phyloP scores from a whole-genome alignment of 2,329 filamentous ascomycete species.

The Zasmidium cellare region DNA sequence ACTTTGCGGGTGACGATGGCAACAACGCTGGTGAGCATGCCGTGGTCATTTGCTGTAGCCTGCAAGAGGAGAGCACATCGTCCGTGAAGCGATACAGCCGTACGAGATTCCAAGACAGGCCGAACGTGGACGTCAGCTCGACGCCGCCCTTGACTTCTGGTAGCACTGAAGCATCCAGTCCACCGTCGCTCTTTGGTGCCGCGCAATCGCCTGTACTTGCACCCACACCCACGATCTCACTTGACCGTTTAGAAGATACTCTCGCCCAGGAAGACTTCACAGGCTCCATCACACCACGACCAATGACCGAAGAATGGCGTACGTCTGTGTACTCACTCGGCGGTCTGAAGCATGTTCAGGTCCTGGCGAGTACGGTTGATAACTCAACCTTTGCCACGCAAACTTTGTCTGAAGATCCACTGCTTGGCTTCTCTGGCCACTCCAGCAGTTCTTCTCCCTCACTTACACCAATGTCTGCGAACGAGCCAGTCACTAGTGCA shows the following conservation, averaged over 20 bases:
- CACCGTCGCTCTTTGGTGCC: conserved; percentile 55
- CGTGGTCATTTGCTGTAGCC: conserved; percentile 71
- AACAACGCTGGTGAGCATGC: conserved; percentile 73
- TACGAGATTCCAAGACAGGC: conserved; percentile 43
- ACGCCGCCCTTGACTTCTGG: conserved; percentile 30
- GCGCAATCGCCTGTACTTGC: conserved; percentile 37
- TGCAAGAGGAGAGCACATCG: conserved; percentile 58
- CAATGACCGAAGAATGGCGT: conserved; percentile 63
- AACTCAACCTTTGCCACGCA: conserved; percentile 70
- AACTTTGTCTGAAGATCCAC: conserved; percentile 75
- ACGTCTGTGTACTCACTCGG: conserved; percentile 63
- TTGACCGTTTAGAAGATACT: conserved; percentile 26
- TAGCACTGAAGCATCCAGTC: conserved; percentile 26
- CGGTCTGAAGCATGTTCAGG: conserved; percentile 57
- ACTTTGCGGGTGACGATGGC: conserved; percentile 83
- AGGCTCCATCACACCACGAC: conserved; percentile 30
- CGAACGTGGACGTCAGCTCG: conserved; percentile 12
- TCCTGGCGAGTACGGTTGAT: conserved; percentile 74
- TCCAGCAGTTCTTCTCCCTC: conserved; percentile 56
- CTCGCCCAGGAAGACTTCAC: conserved; percentile 27
- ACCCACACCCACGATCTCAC: conserved; percentile 32
- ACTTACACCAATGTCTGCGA: conserved; percentile 52
- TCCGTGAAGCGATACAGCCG: conserved; percentile 60
- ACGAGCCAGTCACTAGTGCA: conserved; percentile 45
- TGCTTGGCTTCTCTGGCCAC: conserved; percentile 59